Evolutionary conservation across 2,329 filamentous ascomycete species (phyloP), one percentile per base, ranked within the genome.

Genomic region (Colletotrichum sojae): DNA sequence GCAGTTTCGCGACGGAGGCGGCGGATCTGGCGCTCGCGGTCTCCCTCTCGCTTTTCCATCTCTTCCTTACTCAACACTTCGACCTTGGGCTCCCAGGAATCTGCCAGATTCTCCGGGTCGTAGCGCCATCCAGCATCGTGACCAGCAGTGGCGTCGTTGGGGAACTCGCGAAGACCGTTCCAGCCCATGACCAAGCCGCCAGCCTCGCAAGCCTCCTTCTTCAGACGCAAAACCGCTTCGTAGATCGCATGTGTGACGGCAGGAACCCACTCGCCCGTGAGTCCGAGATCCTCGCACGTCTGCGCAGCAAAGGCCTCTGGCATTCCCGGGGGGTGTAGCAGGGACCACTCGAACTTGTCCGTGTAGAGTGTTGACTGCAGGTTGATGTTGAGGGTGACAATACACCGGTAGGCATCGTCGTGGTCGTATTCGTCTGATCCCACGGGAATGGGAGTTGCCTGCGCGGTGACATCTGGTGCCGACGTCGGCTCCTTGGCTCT

Each of bases 261-360:
- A 3, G 94, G 93, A 5, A 97, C 90, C 94, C 96, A 99, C 82
- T 99, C 96, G 53, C 94, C 94, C 6, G 91, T 87, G 61, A 99
- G 84, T 6, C 95, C 95, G 9, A 99, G 85, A 78, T 99, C 96
- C 31, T 94, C 93, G 78, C 96, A 98, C 0, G 96, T 98, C 72
- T 94, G 90, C 77, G 94, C 94, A 40, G 96, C 95, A 78, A 98
- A 98, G 13, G 92, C 90, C 79, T 99, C 95, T 0, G 96, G 94
- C 49, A 95, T 94, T 22, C 95, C 95, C 2, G 94, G 92, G 2
- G 95, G 94, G 76, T 98, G 95, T 18, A 97, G 85, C 20, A 99
- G 84, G 5, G 95, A 98, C 95, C 95, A 98, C 79, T 98, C 95
- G 72, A 99, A 98, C 77, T 95, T 97, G 85, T 99, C 96, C 4